Evolutionary conservation across 2,329 filamentous ascomycete species (phyloP).

Genomic region (Ustulina deusta): DNA sequence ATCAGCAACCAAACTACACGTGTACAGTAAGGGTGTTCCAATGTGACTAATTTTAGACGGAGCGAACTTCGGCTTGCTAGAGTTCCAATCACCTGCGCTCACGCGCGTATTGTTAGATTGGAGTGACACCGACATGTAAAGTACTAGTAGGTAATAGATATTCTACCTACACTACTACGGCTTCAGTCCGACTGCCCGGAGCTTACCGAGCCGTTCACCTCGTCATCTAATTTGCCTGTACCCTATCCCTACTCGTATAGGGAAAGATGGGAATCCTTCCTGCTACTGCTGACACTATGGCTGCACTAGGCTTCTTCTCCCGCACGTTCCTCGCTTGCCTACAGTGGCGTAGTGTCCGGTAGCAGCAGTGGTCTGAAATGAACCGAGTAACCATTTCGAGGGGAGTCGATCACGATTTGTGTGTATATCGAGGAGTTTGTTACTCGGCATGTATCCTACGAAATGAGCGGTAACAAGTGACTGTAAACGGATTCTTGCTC

Average conservation of each 20-base stretch:
- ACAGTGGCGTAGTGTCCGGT: not conserved
- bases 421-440: slow-evolving; percentile 3
- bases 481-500: no score
- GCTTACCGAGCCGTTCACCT: slow-evolving; percentile 1
- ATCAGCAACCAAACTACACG: slow-evolving; percentile 1
- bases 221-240: not conserved
- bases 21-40: not conserved
- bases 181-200: not conserved
- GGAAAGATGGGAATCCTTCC: slow-evolving; percentile 1
- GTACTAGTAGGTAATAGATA: not conserved
- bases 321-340: slow-evolving; percentile 12
- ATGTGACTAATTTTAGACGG: slow-evolving; percentile 33
- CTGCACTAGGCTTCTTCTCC: slow-evolving; percentile 1
- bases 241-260: not conserved
- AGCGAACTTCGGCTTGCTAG: slow-evolving; percentile 21
- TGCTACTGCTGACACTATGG: not conserved
- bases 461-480: no score
- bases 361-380: not conserved
- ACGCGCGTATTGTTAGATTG: not conserved
- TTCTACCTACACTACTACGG: not conserved
- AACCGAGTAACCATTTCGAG: not conserved
- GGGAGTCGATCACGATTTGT: slow-evolving; percentile 9
- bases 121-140: not conserved
- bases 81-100: no score
- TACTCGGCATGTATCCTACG: no score